phyloP scores from a whole-genome alignment of 164 flowering plant genomes.

The Annona squamosa region DNA sequence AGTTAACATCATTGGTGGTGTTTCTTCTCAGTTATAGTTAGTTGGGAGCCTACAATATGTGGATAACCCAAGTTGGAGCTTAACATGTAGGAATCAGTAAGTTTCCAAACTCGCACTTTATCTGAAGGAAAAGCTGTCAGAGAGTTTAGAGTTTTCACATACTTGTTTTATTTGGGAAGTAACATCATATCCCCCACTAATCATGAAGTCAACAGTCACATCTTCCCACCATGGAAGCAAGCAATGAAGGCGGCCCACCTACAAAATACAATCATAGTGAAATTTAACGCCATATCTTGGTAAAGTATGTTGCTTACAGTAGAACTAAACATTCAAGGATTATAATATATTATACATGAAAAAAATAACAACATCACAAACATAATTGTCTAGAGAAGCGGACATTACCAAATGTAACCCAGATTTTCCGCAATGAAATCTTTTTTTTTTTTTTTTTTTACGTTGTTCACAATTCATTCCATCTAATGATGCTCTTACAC shows the following conservation, averaged over 20 bases:
- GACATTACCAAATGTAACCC: too few relatives aligned
- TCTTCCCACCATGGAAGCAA: conserved; percentile 94
- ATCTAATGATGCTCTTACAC: too few relatives aligned
- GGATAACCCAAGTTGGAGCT: not conserved
- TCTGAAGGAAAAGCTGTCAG: not conserved
- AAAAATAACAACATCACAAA: too few relatives aligned
- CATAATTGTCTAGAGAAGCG: too few relatives aligned
- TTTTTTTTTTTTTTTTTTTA: too few relatives aligned
- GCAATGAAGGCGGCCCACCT: conserved; percentile 88
- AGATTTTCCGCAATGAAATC: too few relatives aligned
- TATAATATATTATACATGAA: too few relatives aligned
- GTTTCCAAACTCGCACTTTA: not conserved
- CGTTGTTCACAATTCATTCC: too few relatives aligned
- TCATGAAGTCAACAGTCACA: conserved; percentile 78
- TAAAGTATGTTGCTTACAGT: not conserved
- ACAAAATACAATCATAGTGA: conserved; percentile 2
- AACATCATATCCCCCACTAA: conserved; percentile 85
- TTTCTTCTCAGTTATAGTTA: not conserved
- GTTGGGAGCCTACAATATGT: not conserved
- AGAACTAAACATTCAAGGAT: not conserved
- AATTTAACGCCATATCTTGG: not conserved
- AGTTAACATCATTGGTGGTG: not conserved
- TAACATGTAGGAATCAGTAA: not conserved
- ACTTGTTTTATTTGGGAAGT: conserved; percentile 53
- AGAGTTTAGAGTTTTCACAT: not conserved